Percentiles rank a stretch among this genome's conserved stretches.
These are phyloP conservation scores for Cetradonia linearis DNA, from an alignment of 495 filamentous ascomycete genomes.

Conservation along the genomic window DNA sequence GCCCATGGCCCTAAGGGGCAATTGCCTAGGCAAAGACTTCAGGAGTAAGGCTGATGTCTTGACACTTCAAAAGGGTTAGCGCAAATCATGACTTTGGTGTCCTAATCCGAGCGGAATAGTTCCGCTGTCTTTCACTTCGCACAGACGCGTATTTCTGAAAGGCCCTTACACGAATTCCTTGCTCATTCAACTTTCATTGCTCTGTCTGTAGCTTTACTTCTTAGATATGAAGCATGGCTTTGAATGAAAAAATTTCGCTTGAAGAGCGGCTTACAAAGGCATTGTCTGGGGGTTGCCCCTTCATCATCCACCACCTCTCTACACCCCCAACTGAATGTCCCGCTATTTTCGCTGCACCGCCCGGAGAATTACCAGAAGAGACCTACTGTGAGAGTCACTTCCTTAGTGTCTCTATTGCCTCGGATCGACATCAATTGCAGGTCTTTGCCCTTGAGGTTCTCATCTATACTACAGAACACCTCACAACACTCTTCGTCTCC, in stretches of 20 bases:
- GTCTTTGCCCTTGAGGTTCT: slow-evolving; percentile 59
- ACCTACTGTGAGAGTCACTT: slow-evolving; percentile 90
- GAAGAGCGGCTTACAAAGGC: slow-evolving; percentile 45
- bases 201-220: not conserved
- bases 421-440: slow-evolving; percentile 34
- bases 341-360: slow-evolving; percentile 70
- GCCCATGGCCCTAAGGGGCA: too few relatives aligned
- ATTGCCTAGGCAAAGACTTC: too few relatives aligned
- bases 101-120: not conserved
- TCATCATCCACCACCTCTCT: slow-evolving; percentile 78
- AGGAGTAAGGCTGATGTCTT: not conserved
- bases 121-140: not conserved
- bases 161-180: not conserved
- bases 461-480: slow-evolving; percentile 60
- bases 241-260: not conserved
- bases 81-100: too few relatives aligned
- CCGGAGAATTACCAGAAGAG: slow-evolving; percentile 52
- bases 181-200: not conserved
- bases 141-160: not conserved
- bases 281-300: slow-evolving; percentile 57
- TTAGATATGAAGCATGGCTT: not conserved
- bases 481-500: slow-evolving; percentile 84
- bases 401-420: slow-evolving; percentile 56
- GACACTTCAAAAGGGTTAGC: too few relatives aligned
- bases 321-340: slow-evolving; percentile 64